A percentile compares a stretch with the other conserved stretches of the same genome.
phyloP scores from a whole-genome alignment of 176 grass and related monocot species.

The Musa itinerans region DNA sequence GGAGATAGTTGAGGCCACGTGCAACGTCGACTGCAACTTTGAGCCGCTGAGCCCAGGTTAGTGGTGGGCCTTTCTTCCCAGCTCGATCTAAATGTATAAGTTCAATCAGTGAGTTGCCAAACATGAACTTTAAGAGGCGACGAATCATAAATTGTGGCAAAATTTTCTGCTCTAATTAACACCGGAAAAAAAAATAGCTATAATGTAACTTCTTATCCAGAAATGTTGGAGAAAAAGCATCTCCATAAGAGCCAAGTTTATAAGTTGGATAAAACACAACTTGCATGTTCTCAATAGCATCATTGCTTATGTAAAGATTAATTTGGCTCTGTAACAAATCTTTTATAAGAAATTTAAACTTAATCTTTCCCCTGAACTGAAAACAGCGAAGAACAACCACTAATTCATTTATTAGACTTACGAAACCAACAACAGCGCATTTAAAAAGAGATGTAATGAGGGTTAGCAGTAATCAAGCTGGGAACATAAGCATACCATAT shows the following conservation, averaged over 20 bases:
- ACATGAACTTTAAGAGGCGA: slow-evolving; percentile 23
- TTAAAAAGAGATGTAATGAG: background rate
- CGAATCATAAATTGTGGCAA: slow-evolving; percentile 9
- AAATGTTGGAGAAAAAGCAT: no score
- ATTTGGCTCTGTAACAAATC: background rate
- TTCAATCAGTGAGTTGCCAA: slow-evolving; percentile 6
- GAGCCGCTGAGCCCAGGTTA: slow-evolving; percentile 86
- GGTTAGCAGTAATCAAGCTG: background rate
- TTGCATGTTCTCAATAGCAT: no score
- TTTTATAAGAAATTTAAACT: background rate
- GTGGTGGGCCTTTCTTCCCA: slow-evolving; percentile 65
- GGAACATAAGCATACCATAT: slow-evolving; percentile 43
- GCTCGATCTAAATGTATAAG: slow-evolving; percentile 48
- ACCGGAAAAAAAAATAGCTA: slow-evolving; percentile 66
- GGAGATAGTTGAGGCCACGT: slow-evolving; percentile 94
- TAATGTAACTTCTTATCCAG: background rate
- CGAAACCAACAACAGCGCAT: no score
- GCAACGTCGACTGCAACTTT: slow-evolving; percentile 76
- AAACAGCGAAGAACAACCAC: background rate
- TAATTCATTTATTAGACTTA: no score
- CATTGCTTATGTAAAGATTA: background rate
- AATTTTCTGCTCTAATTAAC: slow-evolving; percentile 55
- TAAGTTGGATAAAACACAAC: no score
- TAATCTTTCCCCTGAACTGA: background rate
- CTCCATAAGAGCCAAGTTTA: no score